Evolutionary conservation across 805 yeast species (phyloP).

Genomic region (Cyberlindnera veronae): DNA sequence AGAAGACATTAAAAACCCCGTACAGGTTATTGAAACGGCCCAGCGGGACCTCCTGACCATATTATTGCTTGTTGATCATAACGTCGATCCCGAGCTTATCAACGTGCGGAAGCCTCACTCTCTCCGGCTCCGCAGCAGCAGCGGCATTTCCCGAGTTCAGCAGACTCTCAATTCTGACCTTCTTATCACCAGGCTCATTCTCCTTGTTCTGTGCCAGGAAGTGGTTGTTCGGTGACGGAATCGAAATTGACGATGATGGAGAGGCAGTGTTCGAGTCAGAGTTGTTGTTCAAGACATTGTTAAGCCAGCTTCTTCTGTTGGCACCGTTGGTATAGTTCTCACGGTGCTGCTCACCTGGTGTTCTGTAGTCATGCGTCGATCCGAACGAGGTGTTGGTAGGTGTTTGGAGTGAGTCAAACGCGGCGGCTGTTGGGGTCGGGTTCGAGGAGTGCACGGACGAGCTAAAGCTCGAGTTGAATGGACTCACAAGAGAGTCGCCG

Average conservation of each 20-base stretch:
- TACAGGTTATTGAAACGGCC: no score
- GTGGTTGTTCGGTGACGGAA: conserved; percentile 11
- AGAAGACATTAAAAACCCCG: no score
- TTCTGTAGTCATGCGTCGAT: conserved; percentile 7
- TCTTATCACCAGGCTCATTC: conserved; percentile 12
- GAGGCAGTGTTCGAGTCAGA: conserved; percentile 9
- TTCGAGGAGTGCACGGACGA: conserved; percentile 9
- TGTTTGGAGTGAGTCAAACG: conserved; percentile 12
- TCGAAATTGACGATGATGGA: conserved; percentile 8
- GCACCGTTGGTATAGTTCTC: conserved; percentile 1
- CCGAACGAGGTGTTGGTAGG: conserved; percentile 13
- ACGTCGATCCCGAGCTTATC: conserved; percentile 21
- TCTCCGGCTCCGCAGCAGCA: conserved; percentile 1
- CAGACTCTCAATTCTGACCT: conserved; percentile 20
- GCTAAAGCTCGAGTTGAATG: conserved; percentile 19
- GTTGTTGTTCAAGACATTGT: conserved; percentile 18
- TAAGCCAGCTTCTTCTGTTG: conserved; percentile 20
- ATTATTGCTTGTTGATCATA: conserved; percentile 1
- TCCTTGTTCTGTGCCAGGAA: conserved; percentile 4
- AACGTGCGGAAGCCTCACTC: conserved; percentile 22
- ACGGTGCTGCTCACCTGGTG: conserved; percentile 4
- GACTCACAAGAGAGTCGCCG: conserved; percentile 17
- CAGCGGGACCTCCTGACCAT: no score
- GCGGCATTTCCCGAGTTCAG: conserved; percentile 20
- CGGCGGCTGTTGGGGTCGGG: conserved; percentile 15